phyloP scores from a whole-genome alignment of 306 rosid genomes.

The Cercis canadensis region DNA sequence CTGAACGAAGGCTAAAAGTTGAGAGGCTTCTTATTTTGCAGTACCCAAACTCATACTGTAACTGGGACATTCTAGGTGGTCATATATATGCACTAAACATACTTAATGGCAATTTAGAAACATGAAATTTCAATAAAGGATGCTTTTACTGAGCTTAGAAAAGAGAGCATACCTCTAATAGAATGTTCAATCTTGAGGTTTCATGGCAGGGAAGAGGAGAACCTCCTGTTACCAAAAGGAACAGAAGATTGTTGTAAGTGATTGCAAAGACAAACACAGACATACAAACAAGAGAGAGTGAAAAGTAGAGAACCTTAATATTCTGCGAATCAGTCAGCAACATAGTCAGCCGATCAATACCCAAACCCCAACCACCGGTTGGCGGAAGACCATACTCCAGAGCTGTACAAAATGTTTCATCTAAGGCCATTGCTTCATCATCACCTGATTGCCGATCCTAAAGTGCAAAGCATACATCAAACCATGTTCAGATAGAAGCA shows the following conservation, averaged over 20 bases:
- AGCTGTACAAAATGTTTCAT: constrained; percentile 86
- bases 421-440: constrained; percentile 94
- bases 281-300: background rate
- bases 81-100: background rate
- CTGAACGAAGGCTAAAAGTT: background rate
- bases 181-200: constrained; percentile 75
- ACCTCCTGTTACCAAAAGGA: constrained; percentile 71
- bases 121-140: constrained; percentile 12
- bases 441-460: constrained; percentile 97
- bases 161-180: constrained; percentile 40
- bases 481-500: background rate
- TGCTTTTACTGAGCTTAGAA: constrained; percentile 7
- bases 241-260: constrained; percentile 7
- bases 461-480: constrained; percentile 20
- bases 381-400: constrained; percentile 98
- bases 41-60: background rate
- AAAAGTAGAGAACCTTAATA: constrained; percentile 63
- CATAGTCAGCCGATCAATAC: constrained; percentile 88
- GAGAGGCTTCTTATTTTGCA: constrained; percentile 3
- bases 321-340: constrained; percentile 84
- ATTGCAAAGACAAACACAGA: background rate
- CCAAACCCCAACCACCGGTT: constrained; percentile 97
- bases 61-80: background rate
- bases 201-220: constrained; percentile 95
- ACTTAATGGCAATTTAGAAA: background rate